A percentile compares a stretch with the other conserved stretches of the same genome.
Conservation (phyloP, 441 rosid genomes). For the Croton laevigatus region DNA sequence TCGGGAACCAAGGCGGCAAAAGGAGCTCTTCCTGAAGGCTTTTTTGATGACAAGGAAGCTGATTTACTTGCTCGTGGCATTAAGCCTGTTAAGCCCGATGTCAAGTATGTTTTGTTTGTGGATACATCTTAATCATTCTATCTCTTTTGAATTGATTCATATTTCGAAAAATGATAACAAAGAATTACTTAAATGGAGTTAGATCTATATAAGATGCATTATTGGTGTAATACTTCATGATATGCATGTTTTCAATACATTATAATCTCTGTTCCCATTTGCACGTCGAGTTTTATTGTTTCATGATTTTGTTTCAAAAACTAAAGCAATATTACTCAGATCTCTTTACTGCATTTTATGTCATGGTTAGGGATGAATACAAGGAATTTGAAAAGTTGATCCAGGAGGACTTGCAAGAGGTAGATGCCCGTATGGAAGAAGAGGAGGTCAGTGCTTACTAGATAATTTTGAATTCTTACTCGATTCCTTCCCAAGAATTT, state of each 20-base stretch:
- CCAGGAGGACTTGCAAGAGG: slow-evolving; percentile 82
- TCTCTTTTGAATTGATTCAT: not conserved
- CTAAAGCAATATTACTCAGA: not conserved
- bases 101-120: slow-evolving; percentile 52
- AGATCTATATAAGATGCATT: not conserved
- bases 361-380: slow-evolving; percentile 72
- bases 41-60: slow-evolving; percentile 92
- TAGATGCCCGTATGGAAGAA: slow-evolving; percentile 89
- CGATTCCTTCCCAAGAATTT: no score
- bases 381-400: slow-evolving; percentile 92
- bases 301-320: not conserved
- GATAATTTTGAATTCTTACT: no score
- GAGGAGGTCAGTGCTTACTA: slow-evolving; percentile 64
- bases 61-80: slow-evolving; percentile 96
- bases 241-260: not conserved
- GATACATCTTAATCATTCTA: not conserved
- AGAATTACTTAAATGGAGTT: not conserved
- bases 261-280: not conserved
- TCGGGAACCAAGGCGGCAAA: slow-evolving; percentile 44
- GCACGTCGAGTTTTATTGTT: not conserved
- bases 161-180: not conserved
- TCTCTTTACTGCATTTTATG: slow-evolving; percentile 16
- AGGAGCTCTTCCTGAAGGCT: slow-evolving; percentile 87
- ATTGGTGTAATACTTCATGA: not conserved
- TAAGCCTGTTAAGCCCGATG: slow-evolving; percentile 83